A percentile compares a stretch with the other conserved stretches of the same genome.
Conservation (phyloP, 1,284 basidiomycete species). For the Cerioporus squamosus region DNA sequence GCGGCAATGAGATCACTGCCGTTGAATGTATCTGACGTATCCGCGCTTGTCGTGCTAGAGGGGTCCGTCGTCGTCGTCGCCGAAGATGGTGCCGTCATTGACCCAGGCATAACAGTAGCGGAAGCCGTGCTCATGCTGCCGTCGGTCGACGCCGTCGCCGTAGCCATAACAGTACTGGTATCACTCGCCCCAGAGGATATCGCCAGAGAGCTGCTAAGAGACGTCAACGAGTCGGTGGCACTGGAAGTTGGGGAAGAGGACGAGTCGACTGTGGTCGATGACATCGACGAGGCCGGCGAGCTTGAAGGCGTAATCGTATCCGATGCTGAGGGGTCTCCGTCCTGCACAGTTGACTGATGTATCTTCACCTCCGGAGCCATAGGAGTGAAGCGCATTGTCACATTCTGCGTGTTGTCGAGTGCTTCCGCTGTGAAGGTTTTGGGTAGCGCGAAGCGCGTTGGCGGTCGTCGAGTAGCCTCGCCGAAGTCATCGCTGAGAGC, state of each 20-base stretch:
- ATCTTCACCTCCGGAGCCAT: conserved; percentile 36
- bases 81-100: conserved; percentile 27
- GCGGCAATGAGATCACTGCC: conserved; percentile 20
- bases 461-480: conserved; percentile 25
- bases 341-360: neutral
- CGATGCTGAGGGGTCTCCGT: neutral
- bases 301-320: neutral
- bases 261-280: neutral
- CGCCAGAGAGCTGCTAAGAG: neutral
- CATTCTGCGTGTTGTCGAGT: conserved; percentile 38
- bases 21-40: neutral
- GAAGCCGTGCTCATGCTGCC: conserved; percentile 7
- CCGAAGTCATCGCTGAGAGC: conserved; percentile 24
- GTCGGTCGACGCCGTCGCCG: conserved; percentile 14
- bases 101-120: neutral
- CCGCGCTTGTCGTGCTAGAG: conserved; percentile 9
- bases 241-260: conserved; percentile 14
- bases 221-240: conserved; percentile 12
- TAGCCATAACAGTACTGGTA: conserved; percentile 1
- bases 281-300: too few relatives aligned
- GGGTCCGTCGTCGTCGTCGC: neutral
- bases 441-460: conserved; percentile 16
- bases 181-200: neutral
- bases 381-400: conserved; percentile 52
- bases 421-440: conserved; percentile 21